Evolutionary conservation across 108 stramenopile genomes (phyloP).

Genomic region (Thalassiosira profunda): DNA sequence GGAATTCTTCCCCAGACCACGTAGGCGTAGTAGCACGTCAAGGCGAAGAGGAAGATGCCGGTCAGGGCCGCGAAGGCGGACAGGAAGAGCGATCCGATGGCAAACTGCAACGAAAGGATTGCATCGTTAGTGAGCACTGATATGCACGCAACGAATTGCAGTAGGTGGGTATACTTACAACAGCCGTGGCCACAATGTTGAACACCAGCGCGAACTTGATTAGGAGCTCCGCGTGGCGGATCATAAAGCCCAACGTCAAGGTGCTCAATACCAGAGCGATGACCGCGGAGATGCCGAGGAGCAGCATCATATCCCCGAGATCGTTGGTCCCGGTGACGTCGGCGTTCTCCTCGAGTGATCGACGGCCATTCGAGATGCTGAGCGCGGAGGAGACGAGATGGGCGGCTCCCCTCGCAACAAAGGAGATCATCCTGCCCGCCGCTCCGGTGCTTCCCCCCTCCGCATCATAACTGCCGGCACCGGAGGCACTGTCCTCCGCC

Average conservation of each 20-base stretch:
- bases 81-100: slow-evolving; percentile 30
- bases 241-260: slow-evolving; percentile 43
- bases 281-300: slow-evolving; percentile 28
- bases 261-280: slow-evolving; percentile 31
- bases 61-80: slow-evolving; percentile 49
- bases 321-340: slow-evolving; percentile 24
- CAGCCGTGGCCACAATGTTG: slow-evolving; percentile 53
- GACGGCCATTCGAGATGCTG: not conserved
- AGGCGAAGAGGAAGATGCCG: slow-evolving; percentile 40
- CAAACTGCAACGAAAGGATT: slow-evolving; percentile 24
- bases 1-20: slow-evolving; percentile 79
- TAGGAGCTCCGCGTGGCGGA: slow-evolving; percentile 44
- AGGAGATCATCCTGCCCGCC: slow-evolving; percentile 12
- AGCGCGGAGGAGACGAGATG: slow-evolving; percentile 4
- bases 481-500: not conserved
- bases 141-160: too few species aligned
- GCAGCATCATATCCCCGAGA: slow-evolving; percentile 28
- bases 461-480: not conserved
- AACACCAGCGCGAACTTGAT: slow-evolving; percentile 71
- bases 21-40: slow-evolving; percentile 62
- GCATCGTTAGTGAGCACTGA: slow-evolving; percentile 2
- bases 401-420: not conserved
- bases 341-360: not conserved
- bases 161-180: slow-evolving; percentile 37
- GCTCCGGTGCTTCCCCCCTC: slow-evolving; percentile 5